Evolutionary conservation across 148 eudicot species (phyloP).

Genomic region (Salicornia ramosissima): DNA sequence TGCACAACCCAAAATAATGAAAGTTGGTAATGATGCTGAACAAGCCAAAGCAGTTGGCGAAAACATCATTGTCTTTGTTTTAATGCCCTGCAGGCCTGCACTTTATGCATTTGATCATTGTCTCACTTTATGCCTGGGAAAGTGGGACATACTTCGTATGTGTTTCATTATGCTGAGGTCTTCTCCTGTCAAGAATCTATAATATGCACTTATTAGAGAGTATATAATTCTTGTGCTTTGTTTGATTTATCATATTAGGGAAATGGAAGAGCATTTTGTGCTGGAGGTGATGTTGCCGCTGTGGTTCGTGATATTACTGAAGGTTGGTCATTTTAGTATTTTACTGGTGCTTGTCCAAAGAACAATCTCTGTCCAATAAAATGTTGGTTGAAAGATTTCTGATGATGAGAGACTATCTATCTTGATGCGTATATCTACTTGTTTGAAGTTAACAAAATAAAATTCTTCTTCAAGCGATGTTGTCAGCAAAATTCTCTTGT

Average conservation of each 20-base stretch:
- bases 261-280: slow-evolving; percentile 87
- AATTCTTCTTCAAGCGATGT: not conserved
- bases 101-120: too few species aligned
- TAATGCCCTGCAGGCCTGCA: too few species aligned
- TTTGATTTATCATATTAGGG: slow-evolving; percentile 42
- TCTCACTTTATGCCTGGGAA: too few species aligned
- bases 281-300: slow-evolving; percentile 87
- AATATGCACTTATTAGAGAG: not conserved
- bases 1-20: too few species aligned
- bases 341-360: not conserved
- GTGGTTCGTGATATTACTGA: slow-evolving; percentile 51
- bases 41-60: too few species aligned
- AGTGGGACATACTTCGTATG: not conserved
- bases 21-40: too few species aligned
- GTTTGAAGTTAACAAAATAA: not conserved
- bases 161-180: not conserved
- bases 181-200: not conserved
- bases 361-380: not conserved
- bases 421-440: not conserved
- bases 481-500: too few species aligned
- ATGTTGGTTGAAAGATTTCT: not conserved
- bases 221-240: not conserved
- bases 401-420: not conserved
- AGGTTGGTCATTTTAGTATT: slow-evolving; percentile 35
- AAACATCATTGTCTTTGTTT: too few species aligned